These are phyloP conservation scores for Neoboletus brunneissimus DNA, from an alignment of 768 basidiomycete genomes.

Conservation along the genomic window DNA sequence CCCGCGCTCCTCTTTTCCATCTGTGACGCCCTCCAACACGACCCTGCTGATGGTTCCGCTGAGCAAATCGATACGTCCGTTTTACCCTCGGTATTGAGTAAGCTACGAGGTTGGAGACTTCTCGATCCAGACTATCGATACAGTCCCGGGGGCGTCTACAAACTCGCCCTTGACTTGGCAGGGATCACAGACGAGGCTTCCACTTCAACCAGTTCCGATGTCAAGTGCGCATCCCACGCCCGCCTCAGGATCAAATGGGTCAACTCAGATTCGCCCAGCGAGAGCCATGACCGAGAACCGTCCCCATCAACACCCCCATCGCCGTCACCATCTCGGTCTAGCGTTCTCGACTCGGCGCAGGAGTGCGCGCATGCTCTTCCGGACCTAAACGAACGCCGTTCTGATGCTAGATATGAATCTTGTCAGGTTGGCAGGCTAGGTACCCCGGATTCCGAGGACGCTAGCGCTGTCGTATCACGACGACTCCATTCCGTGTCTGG, in stretches of 20 bases:
- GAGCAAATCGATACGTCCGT: slow-evolving; percentile 3
- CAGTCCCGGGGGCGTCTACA: slow-evolving; percentile 9
- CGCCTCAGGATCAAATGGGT: slow-evolving; percentile 22
- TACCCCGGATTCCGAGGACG: slow-evolving; percentile 18
- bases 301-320: not conserved
- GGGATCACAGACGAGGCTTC: slow-evolving; percentile 3
- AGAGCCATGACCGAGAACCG: slow-evolving; percentile 3
- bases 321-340: slow-evolving; percentile 2
- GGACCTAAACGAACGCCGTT: not conserved
- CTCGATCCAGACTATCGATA: slow-evolving; percentile 15
- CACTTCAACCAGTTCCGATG: not conserved
- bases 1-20: slow-evolving; percentile 25
- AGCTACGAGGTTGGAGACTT: slow-evolving; percentile 26
- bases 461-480: not conserved
- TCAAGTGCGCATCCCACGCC: not conserved
- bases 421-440: not conserved
- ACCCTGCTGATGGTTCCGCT: not conserved
- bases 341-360: not conserved
- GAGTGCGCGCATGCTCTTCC: not conserved
- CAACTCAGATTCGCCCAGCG: slow-evolving; percentile 4
- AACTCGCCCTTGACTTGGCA: slow-evolving; percentile 23
- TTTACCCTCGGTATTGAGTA: slow-evolving; percentile 23
- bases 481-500: slow-evolving; percentile 10
- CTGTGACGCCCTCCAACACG: slow-evolving; percentile 14
- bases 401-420: not conserved